Evolutionary conservation across 108 stramenopile species (phyloP).

Genomic region (Chaetoceros tenuissimus): DNA sequence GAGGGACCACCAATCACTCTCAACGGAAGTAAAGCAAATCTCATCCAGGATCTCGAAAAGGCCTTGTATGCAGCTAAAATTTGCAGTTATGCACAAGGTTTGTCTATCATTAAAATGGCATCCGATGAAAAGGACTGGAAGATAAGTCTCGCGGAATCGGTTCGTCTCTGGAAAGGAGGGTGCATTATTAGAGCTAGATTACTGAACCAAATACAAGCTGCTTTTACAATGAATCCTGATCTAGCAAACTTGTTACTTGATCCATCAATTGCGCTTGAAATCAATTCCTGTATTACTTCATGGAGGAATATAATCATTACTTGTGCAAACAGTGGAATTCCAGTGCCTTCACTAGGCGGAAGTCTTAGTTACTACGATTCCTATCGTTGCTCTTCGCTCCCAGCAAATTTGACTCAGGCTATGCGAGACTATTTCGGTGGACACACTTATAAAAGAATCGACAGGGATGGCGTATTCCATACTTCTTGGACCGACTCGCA

Average conservation of each 20-base stretch:
- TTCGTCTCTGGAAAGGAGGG: conserved; percentile 89
- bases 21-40: conserved; percentile 59
- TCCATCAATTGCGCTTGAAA: conserved; percentile 55
- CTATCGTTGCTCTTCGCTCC: conserved; percentile 65
- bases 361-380: conserved; percentile 89
- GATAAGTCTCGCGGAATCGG: conserved; percentile 75
- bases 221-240: conserved; percentile 42
- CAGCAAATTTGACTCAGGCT: conserved; percentile 84
- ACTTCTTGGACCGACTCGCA: conserved; percentile 56
- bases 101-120: conserved; percentile 77
- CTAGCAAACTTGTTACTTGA: conserved; percentile 77
- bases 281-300: conserved; percentile 46
- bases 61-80: conserved; percentile 88
- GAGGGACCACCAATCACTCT: conserved; percentile 40
- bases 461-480: conserved; percentile 43
- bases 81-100: conserved; percentile 88
- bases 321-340: conserved; percentile 3
- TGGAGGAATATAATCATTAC: conserved; percentile 41
- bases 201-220: conserved; percentile 67
- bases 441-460: conserved; percentile 81
- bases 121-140: conserved; percentile 75
- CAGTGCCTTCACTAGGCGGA: conserved; percentile 44
- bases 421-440: conserved; percentile 95
- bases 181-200: conserved; percentile 87
- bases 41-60: conserved; percentile 69